Evolutionary conservation across 768 basidiomycete species (phyloP).

Genomic region (Boletus speciosus): DNA sequence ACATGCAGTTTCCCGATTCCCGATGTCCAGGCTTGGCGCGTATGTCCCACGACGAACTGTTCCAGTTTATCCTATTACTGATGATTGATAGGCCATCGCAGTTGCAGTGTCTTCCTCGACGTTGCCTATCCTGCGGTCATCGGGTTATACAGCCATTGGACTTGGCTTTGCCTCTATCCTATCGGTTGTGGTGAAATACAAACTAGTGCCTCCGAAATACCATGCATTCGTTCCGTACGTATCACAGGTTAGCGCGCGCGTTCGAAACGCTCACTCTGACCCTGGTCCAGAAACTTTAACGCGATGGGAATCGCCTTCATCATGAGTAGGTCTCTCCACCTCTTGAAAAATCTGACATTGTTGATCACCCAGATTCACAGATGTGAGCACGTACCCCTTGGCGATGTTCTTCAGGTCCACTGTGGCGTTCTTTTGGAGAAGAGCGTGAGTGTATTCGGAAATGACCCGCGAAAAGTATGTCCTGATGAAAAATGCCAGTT

Average conservation of each 20-base stretch:
- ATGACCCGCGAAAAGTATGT: background rate
- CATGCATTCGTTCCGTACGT: constrained; percentile 5
- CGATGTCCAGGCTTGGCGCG: constrained; percentile 1
- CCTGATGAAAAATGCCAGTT: background rate
- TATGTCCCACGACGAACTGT: background rate
- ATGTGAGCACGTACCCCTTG: background rate
- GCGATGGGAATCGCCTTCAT: background rate
- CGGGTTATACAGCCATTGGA: background rate
- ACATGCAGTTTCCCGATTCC: constrained; percentile 5
- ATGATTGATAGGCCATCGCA: background rate
- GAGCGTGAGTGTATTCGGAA: background rate
- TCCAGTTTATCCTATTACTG: background rate
- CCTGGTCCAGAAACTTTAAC: background rate
- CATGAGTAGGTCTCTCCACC: background rate
- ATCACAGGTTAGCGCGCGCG: background rate
- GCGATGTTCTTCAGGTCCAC: background rate
- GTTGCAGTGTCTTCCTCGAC: background rate
- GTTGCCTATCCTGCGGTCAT: background rate
- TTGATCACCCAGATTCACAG: background rate
- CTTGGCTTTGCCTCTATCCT: background rate
- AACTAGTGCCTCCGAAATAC: background rate
- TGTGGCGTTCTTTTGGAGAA: background rate
- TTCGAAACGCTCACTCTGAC: background rate
- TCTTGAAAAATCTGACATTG: no score
- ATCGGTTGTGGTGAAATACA: constrained; percentile 1